Evolutionary conservation across 1,284 basidiomycete species (phyloP).

Genomic region (Microbotryum lychnidis-dioicae): DNA sequence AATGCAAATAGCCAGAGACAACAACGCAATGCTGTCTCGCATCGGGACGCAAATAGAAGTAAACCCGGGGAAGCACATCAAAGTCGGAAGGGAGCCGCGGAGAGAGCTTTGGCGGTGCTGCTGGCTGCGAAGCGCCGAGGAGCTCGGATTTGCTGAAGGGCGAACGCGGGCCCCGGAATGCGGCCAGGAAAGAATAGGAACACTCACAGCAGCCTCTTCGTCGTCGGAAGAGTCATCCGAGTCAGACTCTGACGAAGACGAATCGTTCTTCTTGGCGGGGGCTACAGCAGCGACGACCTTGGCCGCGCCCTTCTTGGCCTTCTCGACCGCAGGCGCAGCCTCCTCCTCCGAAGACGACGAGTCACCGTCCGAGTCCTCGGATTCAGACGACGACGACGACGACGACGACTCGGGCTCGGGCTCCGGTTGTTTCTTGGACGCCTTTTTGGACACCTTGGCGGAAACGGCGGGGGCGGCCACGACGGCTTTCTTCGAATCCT

Average conservation of each 20-base stretch:
- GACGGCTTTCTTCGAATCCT: constrained; percentile 30
- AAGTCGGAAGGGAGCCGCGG: too few relatives aligned
- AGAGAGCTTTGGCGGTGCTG: too few relatives aligned
- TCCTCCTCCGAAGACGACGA: constrained; percentile 33
- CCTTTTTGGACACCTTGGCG: constrained; percentile 40
- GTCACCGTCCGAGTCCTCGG: constrained; percentile 31
- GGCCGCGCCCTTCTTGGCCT: constrained; percentile 18
- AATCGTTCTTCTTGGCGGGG: constrained; percentile 29
- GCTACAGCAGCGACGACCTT: constrained; percentile 16
- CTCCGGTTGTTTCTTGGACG: constrained; percentile 41
- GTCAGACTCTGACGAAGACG: background rate
- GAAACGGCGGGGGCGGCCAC: constrained; percentile 25
- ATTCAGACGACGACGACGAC: constrained; percentile 31
- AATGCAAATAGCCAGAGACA: background rate
- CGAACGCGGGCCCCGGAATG: too few relatives aligned
- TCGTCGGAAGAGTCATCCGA: constrained; percentile 7
- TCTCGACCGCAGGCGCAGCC: background rate
- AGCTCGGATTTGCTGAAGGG: too few relatives aligned
- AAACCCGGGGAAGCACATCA: background rate
- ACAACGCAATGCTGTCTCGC: background rate
- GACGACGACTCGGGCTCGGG: constrained; percentile 35
- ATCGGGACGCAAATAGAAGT: background rate
- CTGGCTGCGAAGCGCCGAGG: too few relatives aligned
- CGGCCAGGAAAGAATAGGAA: background rate
- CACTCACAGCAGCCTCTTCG: background rate